phyloP scores from a whole-genome alignment of 257 asterid species.

The Schizonepeta tenuifolia region DNA sequence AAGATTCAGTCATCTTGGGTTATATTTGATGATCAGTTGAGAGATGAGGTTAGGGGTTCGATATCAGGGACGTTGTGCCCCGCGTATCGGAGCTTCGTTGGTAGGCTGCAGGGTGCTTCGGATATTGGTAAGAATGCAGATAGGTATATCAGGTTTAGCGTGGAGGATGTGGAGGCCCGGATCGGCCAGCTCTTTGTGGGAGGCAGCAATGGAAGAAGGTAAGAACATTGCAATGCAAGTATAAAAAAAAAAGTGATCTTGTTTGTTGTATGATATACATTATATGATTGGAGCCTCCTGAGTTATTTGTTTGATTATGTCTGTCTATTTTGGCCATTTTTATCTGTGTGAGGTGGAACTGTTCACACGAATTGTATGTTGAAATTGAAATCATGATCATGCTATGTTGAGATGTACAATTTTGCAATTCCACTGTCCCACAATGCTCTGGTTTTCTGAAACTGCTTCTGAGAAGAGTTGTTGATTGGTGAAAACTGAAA shows the following conservation, averaged over 20 bases:
- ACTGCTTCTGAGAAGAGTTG: background rate
- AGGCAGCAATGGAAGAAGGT: conserved; percentile 61
- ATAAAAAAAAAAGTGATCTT: conserved; percentile 38
- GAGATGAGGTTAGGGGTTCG: conserved; percentile 76
- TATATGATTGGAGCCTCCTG: conserved; percentile 33
- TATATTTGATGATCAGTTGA: conserved; percentile 73
- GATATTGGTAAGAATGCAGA: conserved; percentile 71
- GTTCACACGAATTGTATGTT: conserved; percentile 32
- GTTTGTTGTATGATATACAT: conserved; percentile 42
- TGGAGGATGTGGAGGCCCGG: conserved; percentile 77
- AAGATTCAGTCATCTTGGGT: conserved; percentile 77
- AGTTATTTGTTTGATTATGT: conserved; percentile 35
- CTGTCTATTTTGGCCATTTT: conserved; percentile 8
- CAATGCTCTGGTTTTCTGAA: background rate
- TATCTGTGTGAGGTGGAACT: conserved; percentile 22
- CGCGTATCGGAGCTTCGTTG: conserved; percentile 71
- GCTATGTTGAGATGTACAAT: conserved; percentile 31
- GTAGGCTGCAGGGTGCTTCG: conserved; percentile 50
- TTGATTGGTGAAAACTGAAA: background rate
- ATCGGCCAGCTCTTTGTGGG: conserved; percentile 68
- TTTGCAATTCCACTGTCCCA: background rate
- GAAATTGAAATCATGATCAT: conserved; percentile 18
- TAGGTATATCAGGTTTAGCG: conserved; percentile 69
- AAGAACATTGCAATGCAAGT: conserved; percentile 37
- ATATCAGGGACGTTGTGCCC: conserved; percentile 57